These are phyloP conservation scores for Aspergillus hortae DNA, from an alignment of 2,329 filamentous ascomycete genomes.

Conservation along the genomic window DNA sequence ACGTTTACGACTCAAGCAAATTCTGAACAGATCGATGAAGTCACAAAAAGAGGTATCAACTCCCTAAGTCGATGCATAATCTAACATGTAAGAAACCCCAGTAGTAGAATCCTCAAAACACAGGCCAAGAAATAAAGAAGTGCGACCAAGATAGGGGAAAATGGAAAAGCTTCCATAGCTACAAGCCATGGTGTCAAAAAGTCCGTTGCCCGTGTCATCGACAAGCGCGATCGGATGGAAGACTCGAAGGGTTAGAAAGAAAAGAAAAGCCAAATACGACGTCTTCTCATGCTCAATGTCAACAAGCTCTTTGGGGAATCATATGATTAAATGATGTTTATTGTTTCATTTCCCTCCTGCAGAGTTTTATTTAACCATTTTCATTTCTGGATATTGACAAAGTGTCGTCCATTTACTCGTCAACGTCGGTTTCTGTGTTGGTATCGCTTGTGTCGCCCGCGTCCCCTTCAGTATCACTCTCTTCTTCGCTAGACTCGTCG, in stretches of 20 bases:
- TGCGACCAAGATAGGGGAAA: not conserved
- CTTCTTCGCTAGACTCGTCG: conserved; percentile 61
- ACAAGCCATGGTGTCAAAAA: not conserved
- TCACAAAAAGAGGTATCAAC: conserved; percentile 8
- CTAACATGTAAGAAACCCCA: conserved; percentile 8
- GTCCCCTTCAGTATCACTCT: conserved; percentile 63
- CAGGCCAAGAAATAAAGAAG: not conserved
- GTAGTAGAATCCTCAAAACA: not conserved
- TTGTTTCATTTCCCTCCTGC: not conserved
- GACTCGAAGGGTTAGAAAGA: not conserved
- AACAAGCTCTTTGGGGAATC: not conserved
- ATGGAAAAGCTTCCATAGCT: not conserved
- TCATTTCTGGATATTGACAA: not conserved
- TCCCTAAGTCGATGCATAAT: conserved; percentile 17
- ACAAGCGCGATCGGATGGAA: not conserved
- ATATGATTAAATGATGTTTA: not conserved
- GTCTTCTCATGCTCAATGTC: not conserved
- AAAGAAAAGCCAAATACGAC: not conserved
- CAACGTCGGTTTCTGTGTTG: conserved; percentile 73
- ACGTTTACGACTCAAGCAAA: not conserved
- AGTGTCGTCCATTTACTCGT: conserved; percentile 48
- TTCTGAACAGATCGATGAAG: not conserved
- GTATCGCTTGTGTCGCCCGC: conserved; percentile 55
- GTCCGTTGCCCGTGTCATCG: no score
- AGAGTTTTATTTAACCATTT: not conserved